Evolutionary conservation across 2,329 filamentous ascomycete species (phyloP).

Genomic region (Sphaerulina vaccinii): DNA sequence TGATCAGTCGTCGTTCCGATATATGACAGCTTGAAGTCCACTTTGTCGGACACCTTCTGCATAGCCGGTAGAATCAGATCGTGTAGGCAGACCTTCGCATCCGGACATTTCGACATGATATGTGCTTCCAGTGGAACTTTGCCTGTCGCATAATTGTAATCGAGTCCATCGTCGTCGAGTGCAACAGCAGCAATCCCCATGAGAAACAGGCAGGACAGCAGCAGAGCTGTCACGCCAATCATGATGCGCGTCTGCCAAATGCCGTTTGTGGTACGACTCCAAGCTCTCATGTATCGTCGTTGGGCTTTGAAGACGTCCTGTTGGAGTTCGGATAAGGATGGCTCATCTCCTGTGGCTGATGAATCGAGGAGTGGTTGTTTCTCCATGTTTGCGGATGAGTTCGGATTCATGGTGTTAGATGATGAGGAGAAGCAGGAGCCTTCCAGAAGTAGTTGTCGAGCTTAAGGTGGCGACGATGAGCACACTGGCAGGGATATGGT

Average conservation of each 20-base stretch:
- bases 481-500: too few relatives aligned
- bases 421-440: too few relatives aligned
- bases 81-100: conserved; percentile 79
- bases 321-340: conserved; percentile 33
- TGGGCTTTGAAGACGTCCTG: conserved; percentile 35
- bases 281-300: conserved; percentile 36
- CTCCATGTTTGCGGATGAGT: conserved; percentile 25
- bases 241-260: conserved; percentile 36
- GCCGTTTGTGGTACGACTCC: conserved; percentile 34
- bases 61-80: conserved; percentile 82
- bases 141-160: conserved; percentile 19
- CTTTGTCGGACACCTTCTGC: conserved; percentile 76
- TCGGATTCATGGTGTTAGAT: too few relatives aligned
- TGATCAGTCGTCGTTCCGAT: conserved; percentile 76
- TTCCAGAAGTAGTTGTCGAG: too few relatives aligned
- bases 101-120: conserved; percentile 93
- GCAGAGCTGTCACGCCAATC: conserved; percentile 30
- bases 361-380: conserved; percentile 30
- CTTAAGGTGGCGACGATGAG: too few relatives aligned
- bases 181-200: conserved; percentile 29
- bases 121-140: conserved; percentile 83
- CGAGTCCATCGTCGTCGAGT: conserved; percentile 29
- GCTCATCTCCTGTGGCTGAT: conserved; percentile 15
- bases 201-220: conserved; percentile 31
- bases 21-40: conserved; percentile 87